Evolutionary conservation across 2,329 filamentous ascomycete genomes (phyloP), one percentile per base, ranked within the genome.

Genomic region (Aureobasidium vineae): DNA sequence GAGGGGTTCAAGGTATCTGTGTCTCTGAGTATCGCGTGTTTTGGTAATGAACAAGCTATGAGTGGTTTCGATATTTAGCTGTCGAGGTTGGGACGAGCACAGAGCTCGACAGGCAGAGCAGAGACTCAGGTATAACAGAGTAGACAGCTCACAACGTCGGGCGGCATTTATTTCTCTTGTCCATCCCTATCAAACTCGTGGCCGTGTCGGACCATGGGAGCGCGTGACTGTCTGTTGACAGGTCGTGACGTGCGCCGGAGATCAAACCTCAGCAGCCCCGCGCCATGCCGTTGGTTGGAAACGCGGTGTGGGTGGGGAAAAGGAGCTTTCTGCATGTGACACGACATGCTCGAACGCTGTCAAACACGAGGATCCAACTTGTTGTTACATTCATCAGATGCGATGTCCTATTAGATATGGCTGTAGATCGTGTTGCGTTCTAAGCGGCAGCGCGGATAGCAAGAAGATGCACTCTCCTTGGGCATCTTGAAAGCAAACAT

Each of bases 271-370:
- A 2, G 10, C 56, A 59, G 56, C 57, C 57, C 57, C 57, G 57
- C 57, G 57, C 57, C 5, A 49, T 49, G 41, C 57, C 57, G 57
- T 61, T 61, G 54, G 54, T 21, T 59, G 38, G 41, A 49, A 61
- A 49, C 33, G 57, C 57, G 57, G 57, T 61, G 57, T 61, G 57
- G 31, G 57, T 47, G 43, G 57, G 41, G 41, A 38, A 41, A 38
- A 3, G 43, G 41, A 38, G 41, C 57, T 23, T 33, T 26, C 26
- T 47, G 21, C 57, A 61, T 61, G 57, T 61, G 57, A 61, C 43
- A 61, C 57, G n/a, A 61, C 57, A 61, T 49, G 26, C 36, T 49
- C 11, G 6, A 11, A 6, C 31, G 53, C 36, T 40, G n/a, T 33
- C 38, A 31, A 31, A 43, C 54, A 31, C 5, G 3, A 41, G 28